phyloP scores from a whole-genome alignment of 257 asterid species.

The Solanum acaule region DNA sequence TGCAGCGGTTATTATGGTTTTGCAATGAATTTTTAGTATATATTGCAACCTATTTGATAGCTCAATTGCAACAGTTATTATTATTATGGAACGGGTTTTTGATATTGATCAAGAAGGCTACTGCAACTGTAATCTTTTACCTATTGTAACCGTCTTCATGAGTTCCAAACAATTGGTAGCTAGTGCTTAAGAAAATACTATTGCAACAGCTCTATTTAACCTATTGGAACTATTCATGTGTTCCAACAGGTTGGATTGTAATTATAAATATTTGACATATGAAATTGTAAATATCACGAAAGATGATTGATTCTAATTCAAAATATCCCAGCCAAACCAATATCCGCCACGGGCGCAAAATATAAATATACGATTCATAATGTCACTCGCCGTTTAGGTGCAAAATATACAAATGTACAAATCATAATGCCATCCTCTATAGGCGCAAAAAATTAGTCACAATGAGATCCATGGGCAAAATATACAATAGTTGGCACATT shows the following conservation, averaged over 20 bases:
- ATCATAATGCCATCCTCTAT: no score
- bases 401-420: no score
- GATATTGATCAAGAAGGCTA: background rate
- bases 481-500: no score
- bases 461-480: no score
- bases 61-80: background rate
- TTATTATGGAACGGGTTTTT: background rate
- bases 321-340: background rate
- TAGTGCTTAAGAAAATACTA: background rate
- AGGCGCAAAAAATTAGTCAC: no score
- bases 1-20: background rate
- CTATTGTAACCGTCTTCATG: background rate
- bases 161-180: background rate
- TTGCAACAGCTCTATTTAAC: background rate
- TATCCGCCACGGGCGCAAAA: background rate
- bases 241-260: background rate
- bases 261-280: background rate
- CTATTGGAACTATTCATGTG: background rate
- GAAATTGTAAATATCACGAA: background rate
- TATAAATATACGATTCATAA: background rate
- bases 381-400: no score
- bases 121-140: no score
- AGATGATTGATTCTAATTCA: background rate
- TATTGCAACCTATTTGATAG: background rate
- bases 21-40: background rate